Base-by-base conservation (phyloP, 2,329 filamentous ascomycete genomes). In the Trichoderma pleuroti region DNA sequence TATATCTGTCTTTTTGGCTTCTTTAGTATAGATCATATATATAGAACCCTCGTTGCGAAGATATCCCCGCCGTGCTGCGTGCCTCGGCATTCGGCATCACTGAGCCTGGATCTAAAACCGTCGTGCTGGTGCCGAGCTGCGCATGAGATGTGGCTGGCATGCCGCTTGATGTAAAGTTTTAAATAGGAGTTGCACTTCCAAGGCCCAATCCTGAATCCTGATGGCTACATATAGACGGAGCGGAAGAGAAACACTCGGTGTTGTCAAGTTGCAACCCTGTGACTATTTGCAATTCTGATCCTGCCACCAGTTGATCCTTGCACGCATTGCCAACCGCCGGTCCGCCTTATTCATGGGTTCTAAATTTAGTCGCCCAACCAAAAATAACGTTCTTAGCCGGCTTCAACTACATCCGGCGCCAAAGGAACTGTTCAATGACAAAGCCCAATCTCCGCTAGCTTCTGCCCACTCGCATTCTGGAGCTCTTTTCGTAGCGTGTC, bases 301-400 rank as follows among this genome's bases (percentile, higher is more conserved):
- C 14, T 28, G 9, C 30, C 24, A 28, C 42, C 24, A n/a, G n/a
- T 21, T 42, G 21, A 42, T 46, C 59, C 36, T 21, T 39, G 59
- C 34, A 46, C 24, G 34, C 16, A 21, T 26, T 39, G 21, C 34
- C n/a, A 52, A 21, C 12, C 57, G 34, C 18, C 26, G 12, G 49
- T 34, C 26, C 26, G 52, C 64, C 52, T 57, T 42, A 67, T 57
- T 67, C 52, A 68, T 26, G n/a, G 34, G 18, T 49, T 68, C 64
- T 67, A 68, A 59, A 59, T 60, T 46, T 68, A 68, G 64, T n/a
- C 26, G 24, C 24, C 30, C 18, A 24, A 24, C 28, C 54, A 60
- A 68, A 68, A 68, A 68, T 59, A 67, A 60, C 54, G 54, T 60
- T 30, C 54, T 46, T 56, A 24, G 18, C 56, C 64, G 54, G 64